Percentiles rank a stretch among this genome's conserved stretches.
These are phyloP conservation scores for Talaromyces ruber DNA, from an alignment of 495 filamentous ascomycete genomes.

Conservation along the genomic window DNA sequence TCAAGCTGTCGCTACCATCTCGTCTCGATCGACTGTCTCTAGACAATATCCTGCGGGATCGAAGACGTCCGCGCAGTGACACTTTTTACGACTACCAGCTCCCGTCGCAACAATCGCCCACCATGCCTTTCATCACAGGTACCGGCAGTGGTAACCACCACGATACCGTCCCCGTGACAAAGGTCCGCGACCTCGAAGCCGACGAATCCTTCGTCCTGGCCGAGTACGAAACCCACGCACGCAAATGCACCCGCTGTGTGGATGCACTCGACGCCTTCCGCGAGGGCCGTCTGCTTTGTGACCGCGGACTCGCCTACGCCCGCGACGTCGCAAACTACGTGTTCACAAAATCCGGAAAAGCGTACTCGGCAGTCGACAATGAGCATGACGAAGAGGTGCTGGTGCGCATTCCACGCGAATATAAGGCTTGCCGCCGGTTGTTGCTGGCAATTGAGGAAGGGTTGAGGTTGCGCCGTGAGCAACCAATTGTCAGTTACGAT, in stretches of 20 bases:
- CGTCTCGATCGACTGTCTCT: neutral
- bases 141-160: neutral
- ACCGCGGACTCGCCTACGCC: constrained; percentile 38
- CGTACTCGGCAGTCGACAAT: constrained; percentile 39
- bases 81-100: constrained; percentile 4
- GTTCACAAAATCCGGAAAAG: constrained; percentile 36
- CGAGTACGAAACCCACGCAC: constrained; percentile 22
- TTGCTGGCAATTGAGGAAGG: constrained; percentile 41
- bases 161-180: constrained; percentile 11
- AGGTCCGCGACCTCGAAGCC: constrained; percentile 18
- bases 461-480: constrained; percentile 22
- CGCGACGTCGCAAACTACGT: constrained; percentile 40
- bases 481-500: constrained; percentile 31
- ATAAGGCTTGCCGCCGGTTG: constrained; percentile 27
- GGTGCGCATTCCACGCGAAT: constrained; percentile 40
- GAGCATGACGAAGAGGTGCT: constrained; percentile 33
- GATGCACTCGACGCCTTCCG: constrained; percentile 25
- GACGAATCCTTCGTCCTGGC: constrained; percentile 24
- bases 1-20: constrained; percentile 5
- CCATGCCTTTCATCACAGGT: constrained; percentile 5
- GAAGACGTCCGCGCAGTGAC: constrained; percentile 2
- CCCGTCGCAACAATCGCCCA: constrained; percentile 1
- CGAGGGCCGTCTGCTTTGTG: constrained; percentile 34
- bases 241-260: constrained; percentile 34
- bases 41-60: neutral